These are phyloP conservation scores for Aspergillus chevalieri DNA, from an alignment of 2,329 filamentous ascomycete genomes.

Conservation along the genomic window DNA sequence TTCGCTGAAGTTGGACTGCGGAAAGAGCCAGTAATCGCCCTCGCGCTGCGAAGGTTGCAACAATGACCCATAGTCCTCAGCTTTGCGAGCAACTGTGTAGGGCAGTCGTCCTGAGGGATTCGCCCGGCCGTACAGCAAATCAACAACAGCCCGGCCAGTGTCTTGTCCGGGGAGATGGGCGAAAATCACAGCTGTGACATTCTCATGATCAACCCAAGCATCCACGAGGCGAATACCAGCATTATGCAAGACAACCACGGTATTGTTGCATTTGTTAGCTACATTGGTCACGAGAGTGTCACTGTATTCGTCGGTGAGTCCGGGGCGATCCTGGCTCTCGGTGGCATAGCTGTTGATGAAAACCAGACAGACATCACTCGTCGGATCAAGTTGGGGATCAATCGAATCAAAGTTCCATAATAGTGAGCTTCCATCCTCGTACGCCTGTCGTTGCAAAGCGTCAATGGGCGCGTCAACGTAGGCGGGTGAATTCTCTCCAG, in stretches of 20 bases:
- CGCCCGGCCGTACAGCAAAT: constrained; percentile 53
- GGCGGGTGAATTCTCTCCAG: constrained; percentile 44
- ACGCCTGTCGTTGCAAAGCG: constrained; percentile 47
- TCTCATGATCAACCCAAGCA: constrained; percentile 55
- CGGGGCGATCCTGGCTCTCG: constrained; percentile 33
- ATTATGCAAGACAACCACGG: constrained; percentile 61
- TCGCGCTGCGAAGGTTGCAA: constrained; percentile 10
- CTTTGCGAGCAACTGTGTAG: constrained; percentile 55
- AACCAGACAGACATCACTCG: constrained; percentile 40
- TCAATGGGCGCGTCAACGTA: constrained; percentile 50
- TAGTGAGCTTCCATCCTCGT: constrained; percentile 46
- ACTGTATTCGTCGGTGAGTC: constrained; percentile 36
- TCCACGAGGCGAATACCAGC: constrained; percentile 53
- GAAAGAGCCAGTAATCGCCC: constrained; percentile 12
- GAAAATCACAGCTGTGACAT: constrained; percentile 59
- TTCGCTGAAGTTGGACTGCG: constrained; percentile 42
- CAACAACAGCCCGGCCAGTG: constrained; percentile 51
- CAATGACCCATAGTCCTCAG: constrained; percentile 48
- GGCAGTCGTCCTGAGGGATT: constrained; percentile 55
- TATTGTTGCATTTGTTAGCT: constrained; percentile 55
- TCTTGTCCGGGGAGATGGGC: constrained; percentile 62
- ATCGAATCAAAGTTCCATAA: constrained; percentile 15
- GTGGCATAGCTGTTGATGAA: constrained; percentile 52
- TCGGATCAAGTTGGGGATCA: constrained; percentile 12
- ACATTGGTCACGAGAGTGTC: constrained; percentile 54